Conservation (phyloP, 2,329 filamentous ascomycete species). For the Fusarium coicis region DNA sequence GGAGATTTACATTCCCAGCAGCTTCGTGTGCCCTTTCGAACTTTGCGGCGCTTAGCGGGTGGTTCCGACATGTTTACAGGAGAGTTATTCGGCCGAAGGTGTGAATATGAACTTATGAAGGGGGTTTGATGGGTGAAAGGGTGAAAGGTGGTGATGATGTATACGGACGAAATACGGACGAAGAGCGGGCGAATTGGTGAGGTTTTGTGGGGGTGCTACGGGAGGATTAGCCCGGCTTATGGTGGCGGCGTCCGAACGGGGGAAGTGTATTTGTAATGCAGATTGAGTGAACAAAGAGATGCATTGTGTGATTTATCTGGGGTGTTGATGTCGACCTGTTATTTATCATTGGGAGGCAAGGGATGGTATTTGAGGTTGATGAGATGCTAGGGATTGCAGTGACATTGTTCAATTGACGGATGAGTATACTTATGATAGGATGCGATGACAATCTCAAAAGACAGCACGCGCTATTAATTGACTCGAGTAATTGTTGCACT, state of each 20-base stretch:
- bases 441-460: not conserved
- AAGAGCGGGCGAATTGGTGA: slow-evolving; percentile 25
- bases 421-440: not conserved
- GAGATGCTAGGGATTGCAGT: too few relatives aligned
- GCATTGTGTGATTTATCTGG: fast-evolving
- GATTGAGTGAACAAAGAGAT: not conserved
- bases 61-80: slow-evolving; percentile 29
- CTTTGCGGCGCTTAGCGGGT: slow-evolving; percentile 47
- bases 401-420: not conserved
- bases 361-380: not conserved
- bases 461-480: fast-evolving
- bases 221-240: slow-evolving; percentile 25
- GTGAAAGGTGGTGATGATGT: not conserved
- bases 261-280: slow-evolving; percentile 14
- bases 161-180: slow-evolving; percentile 28
- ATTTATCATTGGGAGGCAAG: fast-evolving
- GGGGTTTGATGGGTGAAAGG: not conserved
- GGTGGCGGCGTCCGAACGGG: slow-evolving; percentile 30
- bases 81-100: slow-evolving; percentile 38
- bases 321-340: not conserved
- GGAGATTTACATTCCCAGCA: slow-evolving; percentile 67
- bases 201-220: not conserved
- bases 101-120: not conserved
- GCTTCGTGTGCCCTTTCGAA: slow-evolving; percentile 67
- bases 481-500: too few relatives aligned